Percentiles rank a stretch among this genome's conserved stretches.
Evolutionary conservation across 2,329 filamentous ascomycete genomes (phyloP).

Genomic region (Nannizzia gypsea): DNA sequence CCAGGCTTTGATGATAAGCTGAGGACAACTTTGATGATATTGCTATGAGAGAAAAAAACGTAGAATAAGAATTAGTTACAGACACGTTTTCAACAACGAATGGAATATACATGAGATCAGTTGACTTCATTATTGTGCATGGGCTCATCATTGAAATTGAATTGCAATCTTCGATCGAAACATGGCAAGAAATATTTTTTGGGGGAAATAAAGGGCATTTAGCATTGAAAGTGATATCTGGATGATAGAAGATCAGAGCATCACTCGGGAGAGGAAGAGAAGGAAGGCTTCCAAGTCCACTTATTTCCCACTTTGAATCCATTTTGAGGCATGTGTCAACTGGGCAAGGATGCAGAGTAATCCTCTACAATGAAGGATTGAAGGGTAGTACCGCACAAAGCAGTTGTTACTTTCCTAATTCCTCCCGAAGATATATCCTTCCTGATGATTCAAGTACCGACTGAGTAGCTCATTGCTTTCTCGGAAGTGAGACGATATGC

Average conservation of each 20-base stretch:
- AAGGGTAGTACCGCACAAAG: background rate
- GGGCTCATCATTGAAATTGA: background rate
- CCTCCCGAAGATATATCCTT: background rate
- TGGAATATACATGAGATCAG: conserved; percentile 3
- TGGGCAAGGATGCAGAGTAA: background rate
- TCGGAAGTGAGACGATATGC: background rate
- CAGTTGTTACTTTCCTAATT: background rate
- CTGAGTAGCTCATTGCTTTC: background rate
- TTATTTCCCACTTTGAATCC: background rate
- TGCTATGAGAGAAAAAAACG: background rate
- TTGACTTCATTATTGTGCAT: background rate
- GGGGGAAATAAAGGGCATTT: background rate
- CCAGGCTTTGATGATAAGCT: background rate
- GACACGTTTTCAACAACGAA: conserved; percentile 4
- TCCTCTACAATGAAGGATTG: background rate
- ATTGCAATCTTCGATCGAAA: background rate
- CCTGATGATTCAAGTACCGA: background rate
- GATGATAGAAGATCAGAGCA: background rate
- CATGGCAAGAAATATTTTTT: background rate
- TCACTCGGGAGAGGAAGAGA: background rate
- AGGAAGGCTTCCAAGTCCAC: background rate
- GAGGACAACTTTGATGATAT: background rate
- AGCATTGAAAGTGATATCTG: background rate
- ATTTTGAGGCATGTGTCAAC: background rate
- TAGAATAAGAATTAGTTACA: conserved; percentile 1